These are phyloP conservation scores for Bauhinia variegata DNA, from an alignment of 306 rosid species.

Conservation along the genomic window DNA sequence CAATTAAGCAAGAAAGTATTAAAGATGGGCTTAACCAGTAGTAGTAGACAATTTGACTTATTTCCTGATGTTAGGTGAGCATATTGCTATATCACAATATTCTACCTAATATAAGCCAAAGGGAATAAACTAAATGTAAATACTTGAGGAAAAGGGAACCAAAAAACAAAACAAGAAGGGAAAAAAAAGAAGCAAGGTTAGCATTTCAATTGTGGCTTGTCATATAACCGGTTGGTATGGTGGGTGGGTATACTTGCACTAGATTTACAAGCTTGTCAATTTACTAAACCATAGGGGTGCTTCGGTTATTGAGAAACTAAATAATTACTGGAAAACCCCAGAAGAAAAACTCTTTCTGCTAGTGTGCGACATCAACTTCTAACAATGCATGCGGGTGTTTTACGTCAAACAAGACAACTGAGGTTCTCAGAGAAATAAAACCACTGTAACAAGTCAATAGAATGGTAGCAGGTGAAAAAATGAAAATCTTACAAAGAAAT, in stretches of 20 bases:
- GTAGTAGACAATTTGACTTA: no score
- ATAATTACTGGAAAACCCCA: not conserved
- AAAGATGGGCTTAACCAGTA: not conserved
- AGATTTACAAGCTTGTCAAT: not conserved
- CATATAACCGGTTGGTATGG: no score
- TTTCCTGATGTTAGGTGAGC: no score
- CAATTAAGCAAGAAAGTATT: constrained; percentile 3
- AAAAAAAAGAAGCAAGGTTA: not conserved
- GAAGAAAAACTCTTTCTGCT: not conserved
- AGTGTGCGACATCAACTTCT: no score
- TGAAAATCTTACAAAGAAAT: constrained; percentile 73
- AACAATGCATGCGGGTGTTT: no score
- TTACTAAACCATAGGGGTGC: not conserved
- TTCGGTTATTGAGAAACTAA: not conserved
- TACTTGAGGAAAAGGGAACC: not conserved
- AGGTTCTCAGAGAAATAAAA: constrained; percentile 12
- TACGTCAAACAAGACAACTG: not conserved
- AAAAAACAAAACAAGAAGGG: not conserved
- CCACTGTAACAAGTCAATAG: not conserved
- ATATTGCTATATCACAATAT: not conserved
- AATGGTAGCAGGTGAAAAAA: constrained; percentile 4
- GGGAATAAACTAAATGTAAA: constrained; percentile 3
- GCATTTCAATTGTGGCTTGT: constrained; percentile 8
- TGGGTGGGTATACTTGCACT: not conserved
- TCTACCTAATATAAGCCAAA: not conserved